A percentile compares a stretch with the other conserved stretches of the same genome.
Conservation (phyloP, 2,329 filamentous ascomycete species). For the Hypoxylon rubiginosum region DNA sequence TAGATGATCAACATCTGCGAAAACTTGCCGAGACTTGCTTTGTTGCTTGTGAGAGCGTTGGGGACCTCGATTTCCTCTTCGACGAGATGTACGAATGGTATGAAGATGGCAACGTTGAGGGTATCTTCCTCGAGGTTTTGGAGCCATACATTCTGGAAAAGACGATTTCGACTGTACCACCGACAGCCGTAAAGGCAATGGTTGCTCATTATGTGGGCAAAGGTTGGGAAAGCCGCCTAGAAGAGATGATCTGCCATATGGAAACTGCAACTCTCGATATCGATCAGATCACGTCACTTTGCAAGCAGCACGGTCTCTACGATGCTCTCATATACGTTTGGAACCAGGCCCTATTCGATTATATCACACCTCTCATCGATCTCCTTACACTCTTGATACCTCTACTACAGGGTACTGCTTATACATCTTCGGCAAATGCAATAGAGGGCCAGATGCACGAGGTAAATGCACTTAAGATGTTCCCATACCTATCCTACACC, state of each 20-base stretch:
- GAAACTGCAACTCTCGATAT: conserved; percentile 92
- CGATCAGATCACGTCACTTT: conserved; percentile 90
- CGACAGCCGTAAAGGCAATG: conserved; percentile 86
- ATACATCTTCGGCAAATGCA: conserved; percentile 66
- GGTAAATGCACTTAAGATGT: conserved; percentile 87
- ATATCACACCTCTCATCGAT: conserved; percentile 90
- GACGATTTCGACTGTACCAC: conserved; percentile 80
- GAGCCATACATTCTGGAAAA: conserved; percentile 89
- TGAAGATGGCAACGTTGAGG: conserved; percentile 79
- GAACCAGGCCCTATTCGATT: conserved; percentile 91
- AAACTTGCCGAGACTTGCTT: conserved; percentile 89
- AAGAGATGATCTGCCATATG: conserved; percentile 95
- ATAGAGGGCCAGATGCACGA: conserved; percentile 73
- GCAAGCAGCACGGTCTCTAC: conserved; percentile 91
- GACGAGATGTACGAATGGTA: conserved; percentile 92
- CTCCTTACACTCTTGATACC: conserved; percentile 77
- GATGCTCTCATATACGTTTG: conserved; percentile 97
- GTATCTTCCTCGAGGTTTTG: conserved; percentile 87
- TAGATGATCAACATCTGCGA: conserved; percentile 73
- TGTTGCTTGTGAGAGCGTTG: conserved; percentile 81
- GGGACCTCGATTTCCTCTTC: conserved; percentile 86
- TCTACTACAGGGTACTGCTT: conserved; percentile 69
- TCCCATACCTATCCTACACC: conserved; percentile 92
- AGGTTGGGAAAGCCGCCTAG: conserved; percentile 81
- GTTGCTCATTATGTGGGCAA: conserved; percentile 84